phyloP scores from a whole-genome alignment of 2,329 filamentous ascomycete genomes.

The Hymenoscyphus scutula region DNA sequence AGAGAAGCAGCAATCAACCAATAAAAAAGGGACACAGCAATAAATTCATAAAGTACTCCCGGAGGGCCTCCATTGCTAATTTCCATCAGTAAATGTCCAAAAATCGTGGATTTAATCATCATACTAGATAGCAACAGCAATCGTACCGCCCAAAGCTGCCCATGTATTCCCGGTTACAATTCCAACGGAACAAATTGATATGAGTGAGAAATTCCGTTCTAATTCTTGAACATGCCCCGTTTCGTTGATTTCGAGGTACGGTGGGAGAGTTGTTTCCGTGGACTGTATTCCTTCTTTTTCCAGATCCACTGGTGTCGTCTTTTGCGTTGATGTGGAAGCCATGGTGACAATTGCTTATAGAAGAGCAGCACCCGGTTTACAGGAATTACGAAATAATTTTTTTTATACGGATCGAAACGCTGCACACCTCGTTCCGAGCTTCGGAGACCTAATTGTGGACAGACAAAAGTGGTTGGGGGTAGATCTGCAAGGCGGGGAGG shows the following conservation, averaged over 20 bases:
- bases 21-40: conserved; percentile 50
- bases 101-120: neutral
- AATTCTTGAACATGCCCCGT: conserved; percentile 52
- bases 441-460: neutral
- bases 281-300: neutral
- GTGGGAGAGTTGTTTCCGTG: neutral
- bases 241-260: conserved; percentile 41
- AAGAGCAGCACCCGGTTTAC: too few species aligned
- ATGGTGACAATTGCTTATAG: too few species aligned
- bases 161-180: conserved; percentile 45
- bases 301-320: neutral
- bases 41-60: conserved; percentile 61
- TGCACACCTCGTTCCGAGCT: neutral
- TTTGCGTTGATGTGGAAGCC: neutral
- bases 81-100: conserved; percentile 2
- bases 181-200: conserved; percentile 46
- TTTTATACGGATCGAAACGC: neutral
- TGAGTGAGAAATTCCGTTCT: conserved; percentile 47
- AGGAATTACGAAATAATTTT: too few species aligned
- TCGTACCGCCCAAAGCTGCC: conserved; percentile 47
- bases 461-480: neutral
- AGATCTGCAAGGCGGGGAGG: neutral
- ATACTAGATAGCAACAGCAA: conserved; percentile 38
- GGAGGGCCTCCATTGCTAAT: conserved; percentile 57
- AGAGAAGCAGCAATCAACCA: conserved; percentile 49